These are phyloP conservation scores for Gigaspora rosea DNA, from an alignment of 192 early-diverging fungal genomes.

Conservation along the genomic window DNA sequence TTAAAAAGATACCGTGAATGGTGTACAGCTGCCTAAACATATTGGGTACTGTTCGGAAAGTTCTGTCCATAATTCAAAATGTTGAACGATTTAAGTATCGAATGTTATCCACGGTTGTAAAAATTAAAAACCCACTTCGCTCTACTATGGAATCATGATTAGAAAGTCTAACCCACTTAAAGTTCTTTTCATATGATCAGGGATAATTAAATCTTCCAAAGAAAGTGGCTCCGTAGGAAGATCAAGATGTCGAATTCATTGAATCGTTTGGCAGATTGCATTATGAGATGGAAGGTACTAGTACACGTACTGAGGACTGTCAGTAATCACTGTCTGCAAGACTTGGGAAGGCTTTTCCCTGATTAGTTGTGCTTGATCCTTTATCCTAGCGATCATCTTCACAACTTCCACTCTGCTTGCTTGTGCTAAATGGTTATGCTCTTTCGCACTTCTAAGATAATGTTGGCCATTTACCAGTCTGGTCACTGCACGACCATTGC, in stretches of 20 bases:
- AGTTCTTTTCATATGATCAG: slow-evolving; percentile 4
- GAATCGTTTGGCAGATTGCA: background rate
- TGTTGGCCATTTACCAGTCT: slow-evolving; percentile 1
- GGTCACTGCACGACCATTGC: background rate
- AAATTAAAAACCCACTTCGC: background rate
- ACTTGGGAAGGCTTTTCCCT: slow-evolving; percentile 5
- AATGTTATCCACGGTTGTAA: slow-evolving; percentile 5
- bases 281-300: background rate
- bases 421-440: slow-evolving; percentile 14
- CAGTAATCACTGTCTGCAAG: background rate
- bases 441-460: background rate
- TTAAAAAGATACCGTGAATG: background rate
- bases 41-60: slow-evolving; percentile 1
- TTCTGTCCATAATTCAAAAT: slow-evolving; percentile 18
- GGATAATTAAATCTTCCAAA: background rate
- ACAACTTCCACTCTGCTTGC: slow-evolving; percentile 1
- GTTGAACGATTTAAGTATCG: background rate
- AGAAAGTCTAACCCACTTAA: slow-evolving; percentile 3
- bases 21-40: slow-evolving; percentile 15
- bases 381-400: background rate
- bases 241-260: background rate
- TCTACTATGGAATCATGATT: background rate
- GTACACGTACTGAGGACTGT: background rate
- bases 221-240: background rate
- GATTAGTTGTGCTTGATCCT: background rate